A percentile compares a stretch with the other conserved stretches of the same genome.
Evolutionary conservation across 768 basidiomycete species (phyloP).

Genomic region (Panellus pusillus): DNA sequence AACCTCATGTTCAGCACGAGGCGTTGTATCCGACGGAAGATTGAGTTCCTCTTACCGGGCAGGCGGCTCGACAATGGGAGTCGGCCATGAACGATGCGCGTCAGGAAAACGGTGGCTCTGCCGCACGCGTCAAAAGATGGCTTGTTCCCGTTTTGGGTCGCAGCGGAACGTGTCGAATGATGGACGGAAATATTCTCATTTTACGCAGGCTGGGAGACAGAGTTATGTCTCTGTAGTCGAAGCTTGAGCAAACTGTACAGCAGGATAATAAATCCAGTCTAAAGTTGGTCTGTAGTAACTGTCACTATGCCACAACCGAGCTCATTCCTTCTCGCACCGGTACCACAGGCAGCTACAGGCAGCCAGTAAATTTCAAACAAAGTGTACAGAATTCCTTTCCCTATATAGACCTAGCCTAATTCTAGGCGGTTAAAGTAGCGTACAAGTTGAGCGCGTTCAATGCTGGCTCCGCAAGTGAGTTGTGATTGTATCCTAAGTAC

Average conservation of each 20-base stretch:
- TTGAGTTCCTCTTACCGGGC: constrained; percentile 17
- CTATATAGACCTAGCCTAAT: not conserved
- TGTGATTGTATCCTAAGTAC: constrained; percentile 83
- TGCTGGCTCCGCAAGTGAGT: constrained; percentile 72
- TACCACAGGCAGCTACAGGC: too few relatives aligned
- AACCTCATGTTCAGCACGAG: constrained; percentile 34
- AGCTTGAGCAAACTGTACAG: constrained; percentile 2
- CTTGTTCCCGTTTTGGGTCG: too few relatives aligned
- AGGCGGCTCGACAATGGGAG: constrained; percentile 13
- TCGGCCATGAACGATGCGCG: constrained; percentile 16
- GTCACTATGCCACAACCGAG: constrained; percentile 1
- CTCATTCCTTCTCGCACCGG: not conserved
- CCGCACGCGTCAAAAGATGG: too few relatives aligned
- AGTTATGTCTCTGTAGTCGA: not conserved
- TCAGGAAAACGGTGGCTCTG: not conserved
- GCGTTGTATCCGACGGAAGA: constrained; percentile 16
- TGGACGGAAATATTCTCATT: too few relatives aligned
- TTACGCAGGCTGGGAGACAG: too few relatives aligned
- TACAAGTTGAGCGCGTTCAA: constrained; percentile 74
- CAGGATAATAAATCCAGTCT: not conserved
- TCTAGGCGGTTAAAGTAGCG: constrained; percentile 38
- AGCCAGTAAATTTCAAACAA: too few relatives aligned
- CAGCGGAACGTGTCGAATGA: too few relatives aligned
- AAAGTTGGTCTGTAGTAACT: not conserved
- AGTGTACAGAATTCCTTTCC: too few relatives aligned